Conservation (phyloP, 148 eudicot species). For the Diospyros kaki region DNA sequence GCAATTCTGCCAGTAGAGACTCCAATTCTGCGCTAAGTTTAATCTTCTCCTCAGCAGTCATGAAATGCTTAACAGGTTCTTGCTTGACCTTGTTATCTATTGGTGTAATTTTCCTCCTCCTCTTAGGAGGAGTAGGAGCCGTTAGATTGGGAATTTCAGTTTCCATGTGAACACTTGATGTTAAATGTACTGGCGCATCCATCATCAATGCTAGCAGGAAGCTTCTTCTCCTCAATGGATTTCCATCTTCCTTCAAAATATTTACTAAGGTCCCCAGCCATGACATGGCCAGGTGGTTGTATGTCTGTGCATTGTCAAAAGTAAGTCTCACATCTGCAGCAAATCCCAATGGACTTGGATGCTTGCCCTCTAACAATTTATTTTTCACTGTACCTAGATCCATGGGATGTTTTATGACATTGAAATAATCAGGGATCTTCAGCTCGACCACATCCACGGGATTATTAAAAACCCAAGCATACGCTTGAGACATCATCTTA, state of each 20-base stretch:
- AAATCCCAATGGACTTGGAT: slow-evolving; percentile 55
- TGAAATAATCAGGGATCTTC: slow-evolving; percentile 73
- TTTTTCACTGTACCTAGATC: slow-evolving; percentile 76
- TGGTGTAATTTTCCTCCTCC: slow-evolving; percentile 50
- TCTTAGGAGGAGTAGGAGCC: slow-evolving; percentile 31
- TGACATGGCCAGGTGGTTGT: slow-evolving; percentile 58
- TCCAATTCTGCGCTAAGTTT: slow-evolving; percentile 62
- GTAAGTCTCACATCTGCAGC: slow-evolving; percentile 83
- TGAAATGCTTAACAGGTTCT: slow-evolving; percentile 41
- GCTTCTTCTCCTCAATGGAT: slow-evolving; percentile 59
- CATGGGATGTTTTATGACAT: slow-evolving; percentile 86
- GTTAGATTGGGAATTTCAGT: slow-evolving; percentile 34
- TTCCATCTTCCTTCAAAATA: slow-evolving; percentile 75
- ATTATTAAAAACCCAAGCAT: slow-evolving; percentile 64
- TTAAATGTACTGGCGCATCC: slow-evolving; percentile 28
- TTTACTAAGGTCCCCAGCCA: slow-evolving; percentile 67
- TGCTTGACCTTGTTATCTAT: slow-evolving; percentile 24
- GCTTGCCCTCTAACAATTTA: slow-evolving; percentile 50
- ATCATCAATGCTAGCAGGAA: slow-evolving; percentile 32
- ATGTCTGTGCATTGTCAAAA: slow-evolving; percentile 74
- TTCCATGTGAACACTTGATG: slow-evolving; percentile 31
- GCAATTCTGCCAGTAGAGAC: slow-evolving; percentile 41
- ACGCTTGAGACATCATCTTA: slow-evolving; percentile 51
- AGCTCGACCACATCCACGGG: slow-evolving; percentile 73
- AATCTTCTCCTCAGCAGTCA: slow-evolving; percentile 58